These are phyloP conservation scores for Globisporangium abappressorium DNA, from an alignment of 352 stramenopile genomes.

Conservation along the genomic window DNA sequence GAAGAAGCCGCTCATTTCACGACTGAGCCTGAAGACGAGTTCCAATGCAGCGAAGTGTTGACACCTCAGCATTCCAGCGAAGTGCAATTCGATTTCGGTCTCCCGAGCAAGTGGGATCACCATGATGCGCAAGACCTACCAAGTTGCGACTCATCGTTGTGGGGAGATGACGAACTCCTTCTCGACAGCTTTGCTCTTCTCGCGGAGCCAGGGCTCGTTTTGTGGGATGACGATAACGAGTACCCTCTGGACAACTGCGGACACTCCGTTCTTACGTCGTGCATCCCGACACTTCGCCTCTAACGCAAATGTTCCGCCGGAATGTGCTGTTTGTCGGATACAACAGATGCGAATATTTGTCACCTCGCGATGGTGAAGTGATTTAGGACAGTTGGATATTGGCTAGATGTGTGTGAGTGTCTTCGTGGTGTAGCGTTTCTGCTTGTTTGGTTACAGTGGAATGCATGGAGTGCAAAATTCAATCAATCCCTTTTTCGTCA, in stretches of 20 bases:
- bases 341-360: conserved; percentile 10
- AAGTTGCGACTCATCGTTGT: conserved; percentile 25
- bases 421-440: conserved; percentile 2
- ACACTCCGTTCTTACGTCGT: not conserved
- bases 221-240: conserved; percentile 21
- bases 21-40: conserved; percentile 11
- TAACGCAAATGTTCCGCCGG: not conserved
- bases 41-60: conserved; percentile 11
- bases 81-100: conserved; percentile 44
- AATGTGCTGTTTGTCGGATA: conserved; percentile 18
- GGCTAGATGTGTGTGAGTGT: not conserved
- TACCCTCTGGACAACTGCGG: not conserved
- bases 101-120: conserved; percentile 40
- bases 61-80: not conserved
- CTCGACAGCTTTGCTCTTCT: conserved; percentile 31
- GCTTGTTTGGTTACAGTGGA: not conserved
- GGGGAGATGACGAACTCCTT: conserved; percentile 41
- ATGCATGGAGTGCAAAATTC: not conserved
- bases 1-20: conserved; percentile 22
- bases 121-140: conserved; percentile 31
- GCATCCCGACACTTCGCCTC: not conserved
- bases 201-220: conserved; percentile 18
- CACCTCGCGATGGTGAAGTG: not conserved
- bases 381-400: conserved; percentile 1
- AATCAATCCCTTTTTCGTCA: not conserved